Percentiles rank a stretch among this genome's conserved stretches.
phyloP scores from a whole-genome alignment of 768 basidiomycete genomes.

The Cubamyces lactineus region DNA sequence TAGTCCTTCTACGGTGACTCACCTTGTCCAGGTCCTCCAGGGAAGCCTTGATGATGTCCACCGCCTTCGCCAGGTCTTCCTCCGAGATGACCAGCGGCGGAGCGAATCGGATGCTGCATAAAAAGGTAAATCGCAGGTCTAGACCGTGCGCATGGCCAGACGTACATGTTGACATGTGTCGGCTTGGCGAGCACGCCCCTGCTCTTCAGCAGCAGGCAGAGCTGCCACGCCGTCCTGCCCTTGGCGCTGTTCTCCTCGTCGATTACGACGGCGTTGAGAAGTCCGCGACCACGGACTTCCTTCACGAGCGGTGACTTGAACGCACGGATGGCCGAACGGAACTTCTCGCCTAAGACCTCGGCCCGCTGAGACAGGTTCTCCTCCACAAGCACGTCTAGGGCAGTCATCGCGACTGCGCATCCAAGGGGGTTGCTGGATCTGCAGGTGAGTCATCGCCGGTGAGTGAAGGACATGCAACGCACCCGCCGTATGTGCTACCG shows the following conservation, averaged over 20 bases:
- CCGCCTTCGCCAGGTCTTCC: conserved; percentile 74
- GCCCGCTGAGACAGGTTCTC: conserved; percentile 88
- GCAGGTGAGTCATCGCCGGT: conserved; percentile 4
- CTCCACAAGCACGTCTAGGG: conserved; percentile 86
- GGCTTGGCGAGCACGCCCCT: conserved; percentile 94
- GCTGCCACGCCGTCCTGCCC: conserved; percentile 91
- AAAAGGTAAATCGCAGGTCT: conserved; percentile 3
- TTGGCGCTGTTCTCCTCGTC: conserved; percentile 78
- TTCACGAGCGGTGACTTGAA: conserved; percentile 73
- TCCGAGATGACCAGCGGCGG: conserved; percentile 96
- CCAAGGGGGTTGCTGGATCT: conserved; percentile 82
- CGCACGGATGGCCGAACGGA: conserved; percentile 65
- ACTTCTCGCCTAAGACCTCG: conserved; percentile 73
- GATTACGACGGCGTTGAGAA: conserved; percentile 93
- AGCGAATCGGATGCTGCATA: conserved; percentile 86
- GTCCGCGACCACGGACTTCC: conserved; percentile 81
- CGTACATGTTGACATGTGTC: conserved; percentile 92
- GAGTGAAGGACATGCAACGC: conserved; percentile 33
- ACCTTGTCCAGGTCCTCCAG: conserved; percentile 83
- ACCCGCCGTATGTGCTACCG: conserved; percentile 96
- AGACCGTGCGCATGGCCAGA: conserved; percentile 19
- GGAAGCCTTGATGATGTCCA: conserved; percentile 75
- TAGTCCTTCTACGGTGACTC: not conserved
- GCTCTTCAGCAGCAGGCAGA: conserved; percentile 90
- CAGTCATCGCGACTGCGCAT: conserved; percentile 94